A percentile compares a stretch with the other conserved stretches of the same genome.
These are phyloP conservation scores for Silene coronaria DNA, from an alignment of 179 eudicot genomes.

Conservation along the genomic window DNA sequence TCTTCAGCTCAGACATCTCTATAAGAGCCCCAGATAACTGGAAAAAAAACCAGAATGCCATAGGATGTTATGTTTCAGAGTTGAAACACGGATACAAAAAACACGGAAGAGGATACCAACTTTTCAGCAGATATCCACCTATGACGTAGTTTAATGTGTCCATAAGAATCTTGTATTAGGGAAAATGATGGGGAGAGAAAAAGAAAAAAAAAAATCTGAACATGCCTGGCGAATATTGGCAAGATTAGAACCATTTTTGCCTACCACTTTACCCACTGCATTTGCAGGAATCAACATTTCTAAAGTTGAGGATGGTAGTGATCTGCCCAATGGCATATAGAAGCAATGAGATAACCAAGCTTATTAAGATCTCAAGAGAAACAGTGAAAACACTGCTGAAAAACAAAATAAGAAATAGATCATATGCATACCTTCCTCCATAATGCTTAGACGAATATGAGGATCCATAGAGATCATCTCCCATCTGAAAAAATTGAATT, in stretches of 20 bases:
- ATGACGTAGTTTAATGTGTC: not conserved
- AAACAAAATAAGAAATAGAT: not conserved
- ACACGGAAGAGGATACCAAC: not conserved
- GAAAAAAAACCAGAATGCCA: conserved; percentile 22
- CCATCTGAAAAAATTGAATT: conserved; percentile 37
- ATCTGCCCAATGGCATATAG: conserved; percentile 35
- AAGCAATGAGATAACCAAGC: not conserved
- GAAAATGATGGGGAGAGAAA: not conserved
- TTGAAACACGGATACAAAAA: conserved; percentile 4
- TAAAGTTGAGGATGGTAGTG: conserved; percentile 54
- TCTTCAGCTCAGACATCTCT: conserved; percentile 73
- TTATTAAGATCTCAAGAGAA: not conserved
- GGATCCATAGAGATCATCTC: conserved; percentile 59
- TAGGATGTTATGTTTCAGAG: not conserved
- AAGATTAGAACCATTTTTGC: conserved; percentile 79
- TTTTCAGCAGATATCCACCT: not conserved
- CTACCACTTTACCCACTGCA: conserved; percentile 76
- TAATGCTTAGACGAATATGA: conserved; percentile 66
- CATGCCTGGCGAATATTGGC: conserved; percentile 79
- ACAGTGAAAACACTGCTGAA: not conserved
- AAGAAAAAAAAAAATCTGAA: not conserved
- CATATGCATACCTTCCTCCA: conserved; percentile 63
- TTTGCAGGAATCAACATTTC: conserved; percentile 78
- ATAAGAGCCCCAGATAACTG: conserved; percentile 92
- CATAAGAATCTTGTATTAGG: not conserved